Evolutionary conservation across 345 rosid genomes (phyloP).

Genomic region (Erodium maritimum): DNA sequence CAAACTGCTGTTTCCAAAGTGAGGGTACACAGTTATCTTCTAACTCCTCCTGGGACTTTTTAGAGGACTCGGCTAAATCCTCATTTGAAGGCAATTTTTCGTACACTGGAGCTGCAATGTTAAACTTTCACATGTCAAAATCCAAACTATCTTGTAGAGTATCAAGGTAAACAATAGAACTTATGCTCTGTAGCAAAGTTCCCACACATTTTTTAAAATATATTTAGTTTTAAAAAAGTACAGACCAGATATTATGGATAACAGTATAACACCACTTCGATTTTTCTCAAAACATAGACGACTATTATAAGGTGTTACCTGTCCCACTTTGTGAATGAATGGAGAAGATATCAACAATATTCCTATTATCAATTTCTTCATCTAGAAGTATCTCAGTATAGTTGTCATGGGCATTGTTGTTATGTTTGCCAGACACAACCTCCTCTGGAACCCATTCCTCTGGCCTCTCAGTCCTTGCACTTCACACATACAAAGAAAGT

Average conservation of each 20-base stretch:
- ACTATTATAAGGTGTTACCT: constrained; percentile 26
- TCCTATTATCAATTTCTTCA: constrained; percentile 32
- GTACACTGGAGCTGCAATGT: constrained; percentile 32
- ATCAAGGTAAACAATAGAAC: too few species aligned
- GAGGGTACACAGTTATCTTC: constrained; percentile 22
- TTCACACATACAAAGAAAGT: constrained; percentile 16
- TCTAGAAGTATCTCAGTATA: constrained; percentile 28
- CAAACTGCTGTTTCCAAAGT: constrained; percentile 69
- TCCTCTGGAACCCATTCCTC: constrained; percentile 94
- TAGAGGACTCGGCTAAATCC: constrained; percentile 33
- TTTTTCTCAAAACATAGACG: too few species aligned
- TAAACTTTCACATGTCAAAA: constrained; percentile 4
- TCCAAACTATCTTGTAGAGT: not conserved
- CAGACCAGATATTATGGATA: not conserved
- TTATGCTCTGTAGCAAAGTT: too few species aligned
- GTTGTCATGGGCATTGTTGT: constrained; percentile 23
- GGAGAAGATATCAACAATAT: constrained; percentile 76
- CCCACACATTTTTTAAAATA: not conserved
- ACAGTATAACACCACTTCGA: not conserved
- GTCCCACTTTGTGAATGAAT: constrained; percentile 38
- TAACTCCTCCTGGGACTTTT: constrained; percentile 17
- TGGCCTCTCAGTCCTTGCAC: constrained; percentile 72
- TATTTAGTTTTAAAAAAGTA: not conserved
- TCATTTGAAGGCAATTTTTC: constrained; percentile 31
- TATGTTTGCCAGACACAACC: constrained; percentile 19